These are phyloP conservation scores for Scedosporium aurantiacum DNA, from an alignment of 2,329 filamentous ascomycete genomes.

Conservation along the genomic window DNA sequence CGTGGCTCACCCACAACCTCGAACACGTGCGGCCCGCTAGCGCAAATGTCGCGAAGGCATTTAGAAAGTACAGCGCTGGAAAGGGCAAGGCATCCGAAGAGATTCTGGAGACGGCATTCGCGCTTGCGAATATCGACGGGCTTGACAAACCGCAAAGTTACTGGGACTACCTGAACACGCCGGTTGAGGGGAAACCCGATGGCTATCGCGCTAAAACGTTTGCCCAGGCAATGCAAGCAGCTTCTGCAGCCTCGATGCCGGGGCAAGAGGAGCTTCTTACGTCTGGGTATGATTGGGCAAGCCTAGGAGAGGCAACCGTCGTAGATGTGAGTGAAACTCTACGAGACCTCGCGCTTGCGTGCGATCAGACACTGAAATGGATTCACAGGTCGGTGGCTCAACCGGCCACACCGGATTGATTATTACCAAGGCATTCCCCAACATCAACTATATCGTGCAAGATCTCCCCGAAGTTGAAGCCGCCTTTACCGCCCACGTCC, in stretches of 20 bases:
- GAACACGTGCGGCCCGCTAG: conserved; percentile 26
- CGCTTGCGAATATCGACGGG: conserved; percentile 14
- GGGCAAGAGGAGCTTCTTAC: conserved; percentile 8
- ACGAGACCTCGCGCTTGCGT: neutral
- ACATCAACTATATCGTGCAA: conserved; percentile 31
- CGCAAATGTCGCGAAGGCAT: conserved; percentile 21
- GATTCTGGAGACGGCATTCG: conserved; percentile 25
- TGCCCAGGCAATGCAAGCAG: conserved; percentile 11
- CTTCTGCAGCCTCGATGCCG: neutral
- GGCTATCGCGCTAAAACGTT: conserved; percentile 10
- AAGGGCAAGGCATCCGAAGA: conserved; percentile 20
- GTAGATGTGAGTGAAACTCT: conserved; percentile 9
- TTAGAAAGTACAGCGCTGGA: conserved; percentile 20
- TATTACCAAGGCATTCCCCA: conserved; percentile 11
- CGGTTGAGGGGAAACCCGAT: conserved; percentile 11
- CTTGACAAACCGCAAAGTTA: conserved; percentile 6
- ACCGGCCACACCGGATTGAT: conserved; percentile 29
- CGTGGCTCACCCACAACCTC: conserved; percentile 21
- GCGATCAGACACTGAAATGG: conserved; percentile 4
- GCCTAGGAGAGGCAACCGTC: conserved; percentile 6
- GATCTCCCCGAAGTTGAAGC: conserved; percentile 28
- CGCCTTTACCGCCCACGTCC: conserved; percentile 23
- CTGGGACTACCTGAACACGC: conserved; percentile 10
- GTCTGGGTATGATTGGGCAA: conserved; percentile 10
- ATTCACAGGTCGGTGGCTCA: conserved; percentile 28